These are phyloP conservation scores for Fusarium camptoceras DNA, from an alignment of 2,329 filamentous ascomycete species.

Conservation along the genomic window DNA sequence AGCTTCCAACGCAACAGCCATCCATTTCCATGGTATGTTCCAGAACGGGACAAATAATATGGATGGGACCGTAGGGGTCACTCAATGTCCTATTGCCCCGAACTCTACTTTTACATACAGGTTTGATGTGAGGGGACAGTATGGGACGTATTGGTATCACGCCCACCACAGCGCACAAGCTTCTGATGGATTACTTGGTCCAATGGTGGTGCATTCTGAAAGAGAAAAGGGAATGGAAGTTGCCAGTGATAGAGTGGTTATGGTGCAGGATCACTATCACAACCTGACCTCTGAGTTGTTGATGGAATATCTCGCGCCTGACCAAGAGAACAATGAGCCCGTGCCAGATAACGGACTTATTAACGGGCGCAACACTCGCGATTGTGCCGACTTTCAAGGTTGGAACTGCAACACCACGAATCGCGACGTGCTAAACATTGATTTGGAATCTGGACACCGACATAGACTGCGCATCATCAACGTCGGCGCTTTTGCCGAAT, in stretches of 20 bases:
- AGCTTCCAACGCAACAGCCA: constrained; percentile 71
- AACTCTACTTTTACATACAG: constrained; percentile 73
- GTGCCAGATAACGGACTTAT: constrained; percentile 74
- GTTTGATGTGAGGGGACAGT: constrained; percentile 69
- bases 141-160: constrained; percentile 70
- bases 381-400: constrained; percentile 51
- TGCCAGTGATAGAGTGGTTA: constrained; percentile 68
- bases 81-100: constrained; percentile 74
- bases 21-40: constrained; percentile 84
- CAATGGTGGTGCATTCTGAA: constrained; percentile 73
- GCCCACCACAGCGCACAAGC: constrained; percentile 74
- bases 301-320: constrained; percentile 64
- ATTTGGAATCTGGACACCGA: constrained; percentile 64
- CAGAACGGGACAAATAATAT: constrained; percentile 80
- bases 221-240: constrained; percentile 52
- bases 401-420: constrained; percentile 60
- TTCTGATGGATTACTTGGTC: constrained; percentile 75
- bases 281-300: constrained; percentile 63
- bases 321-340: constrained; percentile 71
- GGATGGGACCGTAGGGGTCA: constrained; percentile 77
- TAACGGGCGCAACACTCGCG: constrained; percentile 62
- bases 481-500: constrained; percentile 76
- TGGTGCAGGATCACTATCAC: constrained; percentile 81
- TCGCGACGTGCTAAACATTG: constrained; percentile 55
- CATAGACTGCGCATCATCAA: constrained; percentile 78